Base-by-base conservation (phyloP, 331 rosid genomes). In the Quercus phellos region DNA sequence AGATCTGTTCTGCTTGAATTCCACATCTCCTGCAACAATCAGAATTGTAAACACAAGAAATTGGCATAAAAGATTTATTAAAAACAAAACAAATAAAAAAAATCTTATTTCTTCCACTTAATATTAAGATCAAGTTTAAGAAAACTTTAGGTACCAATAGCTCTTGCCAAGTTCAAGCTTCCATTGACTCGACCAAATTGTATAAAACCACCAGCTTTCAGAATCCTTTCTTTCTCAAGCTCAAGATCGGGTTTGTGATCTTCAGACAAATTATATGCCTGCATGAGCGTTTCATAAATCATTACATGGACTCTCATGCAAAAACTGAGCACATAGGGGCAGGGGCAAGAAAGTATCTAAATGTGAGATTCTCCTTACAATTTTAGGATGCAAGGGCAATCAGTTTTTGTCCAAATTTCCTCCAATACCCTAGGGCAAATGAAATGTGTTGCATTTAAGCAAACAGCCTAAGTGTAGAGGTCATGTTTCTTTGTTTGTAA, bases 221-320 rank as follows among this genome's bases (percentile, higher is more conserved):
- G 74, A 88, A 95, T 95, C 82, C 99, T 95, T 26, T 92, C 99
- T 82, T 83, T 92, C 90, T 95, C 99, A 77, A 74, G 69, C 79
- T 92, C 99, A 59, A 95, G 87, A 64, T 92, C 96, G 63, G 96
- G 99, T 82, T 95, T 95, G 89, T 95, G 99, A 89, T 95, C 99
- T 82, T 86, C 89, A 69, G 99, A 95, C 86, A 95, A 78, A 79
- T 91, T 87, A 82, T 92, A 88, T 70, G 99, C 99, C 99, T 92
- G 88, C 79, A 78, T 64, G 80, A 29, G 46, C 84, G 22, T 68
- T 59, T 34, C 38, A 56, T 80, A 75, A 78, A 83, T 29, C 70
- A 30, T 21, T 32, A 71, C 64, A 27, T 13, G 32, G 72, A 4
- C 32, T 11, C 5, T 6, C 5, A 56, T 54, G 60, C 55, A 74